A percentile compares a stretch with the other conserved stretches of the same genome.
Evolutionary conservation across 352 stramenopile genomes (phyloP).

Genomic region (Albugo laibachii): DNA sequence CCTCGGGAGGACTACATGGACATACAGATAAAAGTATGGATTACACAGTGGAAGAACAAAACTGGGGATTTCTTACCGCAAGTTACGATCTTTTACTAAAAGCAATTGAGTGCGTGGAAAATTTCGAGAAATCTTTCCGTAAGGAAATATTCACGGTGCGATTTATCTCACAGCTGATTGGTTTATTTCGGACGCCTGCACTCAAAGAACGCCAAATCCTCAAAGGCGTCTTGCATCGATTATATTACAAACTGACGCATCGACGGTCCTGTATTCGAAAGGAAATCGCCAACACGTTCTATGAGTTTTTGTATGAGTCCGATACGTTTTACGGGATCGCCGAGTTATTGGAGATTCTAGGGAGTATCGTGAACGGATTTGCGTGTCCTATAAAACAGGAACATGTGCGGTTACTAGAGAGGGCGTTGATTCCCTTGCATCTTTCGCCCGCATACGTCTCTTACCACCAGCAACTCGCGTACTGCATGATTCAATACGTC

Average conservation of each 20-base stretch:
- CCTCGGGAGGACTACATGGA: neutral
- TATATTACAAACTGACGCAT: slow-evolving; percentile 16
- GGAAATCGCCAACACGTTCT: slow-evolving; percentile 12
- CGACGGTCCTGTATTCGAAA: slow-evolving; percentile 9
- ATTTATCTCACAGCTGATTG: slow-evolving; percentile 9
- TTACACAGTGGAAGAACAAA: slow-evolving; percentile 23
- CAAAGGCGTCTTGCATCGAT: slow-evolving; percentile 9
- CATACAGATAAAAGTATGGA: slow-evolving; percentile 72
- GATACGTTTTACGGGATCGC: slow-evolving; percentile 12
- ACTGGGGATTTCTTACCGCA: slow-evolving; percentile 6
- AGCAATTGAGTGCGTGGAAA: slow-evolving; percentile 8
- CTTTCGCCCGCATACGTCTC: slow-evolving; percentile 10
- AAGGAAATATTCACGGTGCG: slow-evolving; percentile 10
- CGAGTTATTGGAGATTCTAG: slow-evolving; percentile 13
- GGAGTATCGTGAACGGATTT: slow-evolving; percentile 18
- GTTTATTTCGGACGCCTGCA: slow-evolving; percentile 9
- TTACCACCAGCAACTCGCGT: slow-evolving; percentile 15
- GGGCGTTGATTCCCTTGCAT: slow-evolving; percentile 13
- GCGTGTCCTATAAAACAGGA: slow-evolving; percentile 14
- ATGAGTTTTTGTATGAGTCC: slow-evolving; percentile 14
- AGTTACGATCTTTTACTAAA: slow-evolving; percentile 8
- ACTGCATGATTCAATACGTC: slow-evolving; percentile 15
- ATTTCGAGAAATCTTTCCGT: slow-evolving; percentile 8
- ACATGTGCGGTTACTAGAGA: slow-evolving; percentile 12
- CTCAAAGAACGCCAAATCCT: slow-evolving; percentile 14